Evolutionary conservation across 2,329 filamentous ascomycete genomes (phyloP).

Genomic region (Penicillium sp.): DNA sequence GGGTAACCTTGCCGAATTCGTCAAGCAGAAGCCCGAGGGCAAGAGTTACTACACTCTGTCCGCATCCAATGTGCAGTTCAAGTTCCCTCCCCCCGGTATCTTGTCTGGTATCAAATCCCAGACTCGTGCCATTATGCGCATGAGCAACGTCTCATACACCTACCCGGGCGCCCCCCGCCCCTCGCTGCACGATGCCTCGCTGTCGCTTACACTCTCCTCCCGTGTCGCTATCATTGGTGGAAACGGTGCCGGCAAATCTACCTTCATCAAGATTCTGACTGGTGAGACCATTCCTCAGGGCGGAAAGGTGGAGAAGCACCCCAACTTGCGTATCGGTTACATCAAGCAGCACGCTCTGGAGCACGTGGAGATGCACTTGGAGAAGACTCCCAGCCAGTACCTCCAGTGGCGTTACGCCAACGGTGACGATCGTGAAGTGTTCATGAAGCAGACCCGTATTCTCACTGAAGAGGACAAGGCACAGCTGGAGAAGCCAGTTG

Average conservation of each 20-base stretch:
- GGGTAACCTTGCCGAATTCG: constrained; percentile 63
- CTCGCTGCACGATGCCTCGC: constrained; percentile 83
- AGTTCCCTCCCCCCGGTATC: constrained; percentile 95
- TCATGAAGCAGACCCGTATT: constrained; percentile 95
- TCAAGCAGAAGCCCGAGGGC: constrained; percentile 84
- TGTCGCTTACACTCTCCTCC: constrained; percentile 82
- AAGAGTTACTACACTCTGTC: constrained; percentile 98
- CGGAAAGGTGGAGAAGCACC: constrained; percentile 95
- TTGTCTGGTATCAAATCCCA: constrained; percentile 91
- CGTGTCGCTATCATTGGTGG: constrained; percentile 94
- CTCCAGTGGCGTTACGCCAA: constrained; percentile 98
- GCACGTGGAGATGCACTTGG: constrained; percentile 98
- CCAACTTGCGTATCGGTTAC: constrained; percentile 97
- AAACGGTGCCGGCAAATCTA: constrained; percentile 97
- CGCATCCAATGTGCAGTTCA: constrained; percentile 86
- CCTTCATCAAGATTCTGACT: constrained; percentile 94
- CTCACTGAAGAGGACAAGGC: constrained; percentile 79
- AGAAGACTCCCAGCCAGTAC: constrained; percentile 99
- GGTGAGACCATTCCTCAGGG: constrained; percentile 80
- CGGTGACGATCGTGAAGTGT: constrained; percentile 92
- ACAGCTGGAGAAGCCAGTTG: constrained; percentile 88
- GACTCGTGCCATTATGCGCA: constrained; percentile 90
- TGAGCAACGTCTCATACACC: constrained; percentile 87
- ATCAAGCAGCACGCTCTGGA: constrained; percentile 99
- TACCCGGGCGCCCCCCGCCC: constrained; percentile 89